Evolutionary conservation across 805 yeast species (phyloP).

Genomic region (Debaryomyces hansenii): DNA sequence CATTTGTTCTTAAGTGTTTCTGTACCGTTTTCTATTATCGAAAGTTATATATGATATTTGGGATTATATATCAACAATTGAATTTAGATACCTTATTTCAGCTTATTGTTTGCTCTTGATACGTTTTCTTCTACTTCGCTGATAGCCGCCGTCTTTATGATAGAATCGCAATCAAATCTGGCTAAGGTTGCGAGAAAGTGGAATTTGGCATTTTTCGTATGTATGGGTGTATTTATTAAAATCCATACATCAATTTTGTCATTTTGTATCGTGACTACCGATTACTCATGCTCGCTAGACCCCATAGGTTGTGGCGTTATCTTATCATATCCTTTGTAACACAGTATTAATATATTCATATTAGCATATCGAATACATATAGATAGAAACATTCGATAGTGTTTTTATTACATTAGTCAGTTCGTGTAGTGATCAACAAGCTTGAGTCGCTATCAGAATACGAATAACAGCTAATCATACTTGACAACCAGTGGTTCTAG

Average conservation of each 20-base stretch:
- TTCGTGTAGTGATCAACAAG: too few relatives aligned
- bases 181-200: too few relatives aligned
- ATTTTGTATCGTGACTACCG: conserved; percentile 1
- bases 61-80: too few relatives aligned
- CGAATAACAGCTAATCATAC: too few relatives aligned
- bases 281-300: background rate
- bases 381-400: background rate
- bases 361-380: background rate
- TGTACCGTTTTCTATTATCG: background rate
- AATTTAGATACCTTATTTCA: too few relatives aligned
- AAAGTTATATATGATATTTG: background rate
- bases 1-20: conserved; percentile 37
- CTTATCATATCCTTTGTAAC: background rate
- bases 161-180: background rate
- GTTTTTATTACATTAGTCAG: background rate
- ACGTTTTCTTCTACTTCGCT: background rate
- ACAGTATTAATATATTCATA: background rate
- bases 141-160: background rate
- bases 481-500: too few relatives aligned
- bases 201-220: too few relatives aligned
- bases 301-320: background rate
- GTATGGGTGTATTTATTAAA: too few relatives aligned
- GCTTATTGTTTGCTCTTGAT: background rate
- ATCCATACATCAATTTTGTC: background rate
- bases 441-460: too few relatives aligned